phyloP scores from a whole-genome alignment of 305 asterid genomes.

The Fraxinus floribunda region DNA sequence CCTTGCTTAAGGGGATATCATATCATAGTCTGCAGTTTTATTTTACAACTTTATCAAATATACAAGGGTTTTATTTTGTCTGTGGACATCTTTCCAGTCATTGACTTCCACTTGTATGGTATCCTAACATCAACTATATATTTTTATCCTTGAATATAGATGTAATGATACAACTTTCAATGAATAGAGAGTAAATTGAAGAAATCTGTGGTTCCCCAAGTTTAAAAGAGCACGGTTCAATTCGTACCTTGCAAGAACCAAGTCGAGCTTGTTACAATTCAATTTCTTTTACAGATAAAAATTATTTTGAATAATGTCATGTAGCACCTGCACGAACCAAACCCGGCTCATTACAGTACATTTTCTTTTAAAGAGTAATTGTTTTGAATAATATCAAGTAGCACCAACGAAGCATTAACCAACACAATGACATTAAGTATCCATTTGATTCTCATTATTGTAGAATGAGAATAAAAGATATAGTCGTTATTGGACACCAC shows the following conservation, averaged over 20 bases:
- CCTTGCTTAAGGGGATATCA: slow-evolving; percentile 49
- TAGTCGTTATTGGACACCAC: too few species aligned
- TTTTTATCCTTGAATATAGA: background rate
- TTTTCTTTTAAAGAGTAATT: background rate
- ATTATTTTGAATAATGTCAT: too few species aligned
- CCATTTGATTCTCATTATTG: too few species aligned
- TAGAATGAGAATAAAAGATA: too few species aligned
- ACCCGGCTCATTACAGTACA: background rate
- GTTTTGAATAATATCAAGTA: too few species aligned
- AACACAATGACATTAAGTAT: too few species aligned
- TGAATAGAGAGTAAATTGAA: background rate
- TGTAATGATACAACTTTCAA: background rate
- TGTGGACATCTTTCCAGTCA: background rate
- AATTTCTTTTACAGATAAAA: background rate
- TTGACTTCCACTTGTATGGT: background rate
- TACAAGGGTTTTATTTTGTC: background rate
- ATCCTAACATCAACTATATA: background rate
- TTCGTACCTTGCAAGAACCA: background rate
- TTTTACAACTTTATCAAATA: background rate
- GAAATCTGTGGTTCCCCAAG: background rate
- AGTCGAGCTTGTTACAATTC: background rate
- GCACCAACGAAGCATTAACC: too few species aligned
- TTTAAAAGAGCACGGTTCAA: background rate
- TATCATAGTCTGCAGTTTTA: background rate
- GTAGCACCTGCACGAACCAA: background rate